A percentile compares a stretch with the other conserved stretches of the same genome.
These are phyloP conservation scores for Lachancea kluyveri DNA, from an alignment of 805 yeast genomes.

Conservation along the genomic window DNA sequence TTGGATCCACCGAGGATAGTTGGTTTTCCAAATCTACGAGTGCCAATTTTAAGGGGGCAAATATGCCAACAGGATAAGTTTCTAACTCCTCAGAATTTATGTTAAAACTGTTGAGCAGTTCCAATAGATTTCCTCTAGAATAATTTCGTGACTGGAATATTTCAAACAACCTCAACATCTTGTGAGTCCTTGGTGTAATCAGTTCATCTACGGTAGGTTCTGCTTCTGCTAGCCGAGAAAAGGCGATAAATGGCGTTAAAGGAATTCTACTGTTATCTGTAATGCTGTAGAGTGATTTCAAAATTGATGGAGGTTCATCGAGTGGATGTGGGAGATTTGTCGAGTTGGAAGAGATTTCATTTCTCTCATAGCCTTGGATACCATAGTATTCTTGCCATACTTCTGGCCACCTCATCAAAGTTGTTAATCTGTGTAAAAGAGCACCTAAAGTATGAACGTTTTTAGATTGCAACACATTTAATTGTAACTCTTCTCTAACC, in stretches of 20 bases:
- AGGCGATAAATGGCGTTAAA: conserved; percentile 48
- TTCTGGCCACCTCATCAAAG: conserved; percentile 72
- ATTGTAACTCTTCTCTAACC: conserved; percentile 64
- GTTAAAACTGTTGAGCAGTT: conserved; percentile 52
- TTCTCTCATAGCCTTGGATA: conserved; percentile 8
- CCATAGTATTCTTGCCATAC: conserved; percentile 57
- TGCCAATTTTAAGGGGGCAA: conserved; percentile 60
- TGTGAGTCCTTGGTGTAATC: conserved; percentile 62
- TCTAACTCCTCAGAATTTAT: conserved; percentile 49
- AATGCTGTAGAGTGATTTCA: conserved; percentile 39
- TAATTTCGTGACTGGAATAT: conserved; percentile 48
- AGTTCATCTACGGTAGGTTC: conserved; percentile 49
- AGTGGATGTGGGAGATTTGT: conserved; percentile 25
- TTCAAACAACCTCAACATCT: conserved; percentile 56
- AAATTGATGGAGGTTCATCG: conserved; percentile 30
- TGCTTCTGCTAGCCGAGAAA: conserved; percentile 64
- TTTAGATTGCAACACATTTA: conserved; percentile 42
- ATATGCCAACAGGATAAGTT: conserved; percentile 67
- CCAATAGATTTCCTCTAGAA: conserved; percentile 49
- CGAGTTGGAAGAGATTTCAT: conserved; percentile 3
- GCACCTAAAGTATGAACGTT: conserved; percentile 40
- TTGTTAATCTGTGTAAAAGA: conserved; percentile 53
- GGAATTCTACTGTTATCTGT: conserved; percentile 24
- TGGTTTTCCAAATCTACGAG: conserved; percentile 47
- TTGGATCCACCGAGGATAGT: conserved; percentile 43